These are phyloP conservation scores for Lycium barbarum DNA, from an alignment of 257 asterid species.

Conservation along the genomic window DNA sequence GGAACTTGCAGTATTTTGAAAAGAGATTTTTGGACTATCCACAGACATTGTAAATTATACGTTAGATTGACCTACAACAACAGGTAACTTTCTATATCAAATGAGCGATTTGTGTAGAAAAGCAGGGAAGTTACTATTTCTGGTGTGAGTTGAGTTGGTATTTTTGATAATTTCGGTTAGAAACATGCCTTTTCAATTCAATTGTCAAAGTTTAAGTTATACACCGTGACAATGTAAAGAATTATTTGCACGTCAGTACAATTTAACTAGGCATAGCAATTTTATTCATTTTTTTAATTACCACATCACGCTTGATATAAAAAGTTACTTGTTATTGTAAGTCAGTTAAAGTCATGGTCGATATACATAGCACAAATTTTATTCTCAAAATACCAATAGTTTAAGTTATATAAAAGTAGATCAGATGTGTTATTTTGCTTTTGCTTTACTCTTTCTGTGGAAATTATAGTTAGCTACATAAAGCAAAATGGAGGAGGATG, in stretches of 20 bases:
- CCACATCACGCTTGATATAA: background rate
- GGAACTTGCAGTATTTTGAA: background rate
- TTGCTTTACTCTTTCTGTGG: constrained; percentile 15
- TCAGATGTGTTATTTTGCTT: background rate
- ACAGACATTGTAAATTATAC: background rate
- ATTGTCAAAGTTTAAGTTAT: too few species aligned
- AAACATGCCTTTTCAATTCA: background rate
- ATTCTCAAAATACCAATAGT: too few species aligned
- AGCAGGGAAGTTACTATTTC: background rate
- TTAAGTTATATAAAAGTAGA: background rate
- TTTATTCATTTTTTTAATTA: background rate
- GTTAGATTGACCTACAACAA: background rate
- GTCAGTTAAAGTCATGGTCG: too few species aligned
- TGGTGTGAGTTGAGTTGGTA: background rate
- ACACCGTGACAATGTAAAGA: background rate
- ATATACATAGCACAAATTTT: too few species aligned
- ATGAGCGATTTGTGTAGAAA: background rate
- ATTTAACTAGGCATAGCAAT: background rate
- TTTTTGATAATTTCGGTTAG: background rate
- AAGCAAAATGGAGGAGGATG: background rate
- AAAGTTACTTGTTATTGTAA: background rate
- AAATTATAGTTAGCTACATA: background rate
- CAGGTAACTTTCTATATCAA: background rate
- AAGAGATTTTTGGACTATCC: background rate
- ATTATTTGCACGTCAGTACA: background rate